Percentiles rank a stretch among this genome's conserved stretches.
phyloP scores from a whole-genome alignment of 2,329 filamentous ascomycete species.

The Aspergillus alliaceus region DNA sequence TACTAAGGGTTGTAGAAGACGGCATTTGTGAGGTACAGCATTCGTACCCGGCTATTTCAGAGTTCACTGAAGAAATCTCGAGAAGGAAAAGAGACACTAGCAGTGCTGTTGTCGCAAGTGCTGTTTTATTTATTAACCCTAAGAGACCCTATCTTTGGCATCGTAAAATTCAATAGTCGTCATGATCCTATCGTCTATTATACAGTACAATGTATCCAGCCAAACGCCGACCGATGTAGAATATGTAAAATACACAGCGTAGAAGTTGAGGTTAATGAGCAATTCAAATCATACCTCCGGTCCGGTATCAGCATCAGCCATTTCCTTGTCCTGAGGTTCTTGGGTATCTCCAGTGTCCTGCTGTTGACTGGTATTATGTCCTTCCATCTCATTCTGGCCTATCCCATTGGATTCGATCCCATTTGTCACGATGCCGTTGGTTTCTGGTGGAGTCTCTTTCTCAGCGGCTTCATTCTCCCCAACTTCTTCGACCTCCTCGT shows the following conservation, averaged over 20 bases:
- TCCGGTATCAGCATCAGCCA: neutral
- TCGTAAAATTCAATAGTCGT: neutral
- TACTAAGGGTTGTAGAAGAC: too few relatives aligned
- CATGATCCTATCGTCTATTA: constrained; percentile 1
- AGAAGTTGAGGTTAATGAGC: neutral
- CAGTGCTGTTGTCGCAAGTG: too few relatives aligned
- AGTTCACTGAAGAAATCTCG: too few relatives aligned
- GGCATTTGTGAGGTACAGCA: too few relatives aligned
- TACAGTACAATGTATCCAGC: neutral
- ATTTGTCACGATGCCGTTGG: neutral
- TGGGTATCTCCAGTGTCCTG: neutral
- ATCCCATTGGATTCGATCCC: neutral
- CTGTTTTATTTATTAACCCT: too few relatives aligned
- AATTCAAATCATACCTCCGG: neutral
- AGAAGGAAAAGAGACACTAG: too few relatives aligned
- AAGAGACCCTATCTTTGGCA: neutral
- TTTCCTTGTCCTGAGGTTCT: neutral
- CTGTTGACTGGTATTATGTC: neutral
- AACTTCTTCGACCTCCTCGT: constrained; percentile 48
- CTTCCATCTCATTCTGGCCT: neutral
- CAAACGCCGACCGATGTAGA: neutral
- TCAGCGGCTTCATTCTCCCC: neutral
- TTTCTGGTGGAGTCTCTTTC: neutral
- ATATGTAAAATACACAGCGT: neutral
- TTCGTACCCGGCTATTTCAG: too few relatives aligned